Base-by-base conservation (phyloP, 2,329 filamentous ascomycete species). In the Neonectria faginata region DNA sequence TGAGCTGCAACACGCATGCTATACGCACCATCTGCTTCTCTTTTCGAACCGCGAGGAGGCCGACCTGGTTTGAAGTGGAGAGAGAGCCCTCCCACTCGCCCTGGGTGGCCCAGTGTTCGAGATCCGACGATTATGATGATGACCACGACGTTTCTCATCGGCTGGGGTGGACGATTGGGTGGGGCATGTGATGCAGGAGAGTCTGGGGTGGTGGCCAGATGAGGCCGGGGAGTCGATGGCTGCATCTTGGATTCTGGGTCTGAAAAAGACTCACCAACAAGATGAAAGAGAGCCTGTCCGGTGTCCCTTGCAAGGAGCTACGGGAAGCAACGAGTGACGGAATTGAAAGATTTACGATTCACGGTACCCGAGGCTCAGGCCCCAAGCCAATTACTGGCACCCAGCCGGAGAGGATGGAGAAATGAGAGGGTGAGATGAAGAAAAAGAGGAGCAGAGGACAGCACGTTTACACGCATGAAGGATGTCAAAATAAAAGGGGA, bases 41-140 rank as follows among this genome's bases (percentile, higher is more conserved):
- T 62, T 61, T 51, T 53, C 53, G 53, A 25, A 61, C 62, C 47
- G 53, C 44, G 22, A 48, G 18, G 29, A 33, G 58, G 50, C 48
- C 27, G 39, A 22, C 22, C 22, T 50, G 14, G 31, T 5, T 29
- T 56, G 45, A 50, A 42, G 39, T 36, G 45, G 45, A 36, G n/a
- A 20, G 11, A 18, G 12, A 48, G 16, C 10, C 6, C 51, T 45
- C 41, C 27, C 39, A 25, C 14, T 53, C n/a, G 8, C n/a, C 39
- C 39, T 20, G 39, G 44, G 25, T 41, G 41, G 47, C 16, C 52
- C 29, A 59, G 12, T 33, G 61, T 39, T 48, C 52, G 52, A 27
- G 59, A 41, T 68, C 56, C 58, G 57, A 67, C 67, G 60, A 70
- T 66, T 61, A 70, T 71, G 67, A 73, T 72, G 69, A 74, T 63